A percentile compares a stretch with the other conserved stretches of the same genome.
Conservation (phyloP, 306 rosid genomes). For the Ochetophila trinervis region DNA sequence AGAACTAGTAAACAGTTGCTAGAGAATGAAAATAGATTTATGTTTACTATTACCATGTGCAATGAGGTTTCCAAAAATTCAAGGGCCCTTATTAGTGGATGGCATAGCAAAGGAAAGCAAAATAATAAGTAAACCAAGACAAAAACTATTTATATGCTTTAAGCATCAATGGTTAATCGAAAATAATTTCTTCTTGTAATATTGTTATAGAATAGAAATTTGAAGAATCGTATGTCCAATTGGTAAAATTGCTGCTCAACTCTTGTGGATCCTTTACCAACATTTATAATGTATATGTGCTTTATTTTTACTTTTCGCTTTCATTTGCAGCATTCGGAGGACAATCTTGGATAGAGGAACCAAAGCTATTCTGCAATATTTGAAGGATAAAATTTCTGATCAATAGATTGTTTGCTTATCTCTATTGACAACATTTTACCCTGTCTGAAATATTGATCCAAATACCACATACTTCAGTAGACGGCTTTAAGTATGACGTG, state of each 20-base stretch:
- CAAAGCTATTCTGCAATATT: conserved; percentile 71
- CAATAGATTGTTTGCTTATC: conserved; percentile 14
- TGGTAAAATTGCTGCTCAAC: too few relatives aligned
- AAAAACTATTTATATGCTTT: not conserved
- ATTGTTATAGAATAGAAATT: not conserved
- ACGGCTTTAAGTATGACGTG: too few relatives aligned
- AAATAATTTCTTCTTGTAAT: not conserved
- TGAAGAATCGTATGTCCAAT: too few relatives aligned
- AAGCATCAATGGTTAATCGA: not conserved
- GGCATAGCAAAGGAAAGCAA: not conserved
- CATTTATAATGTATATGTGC: too few relatives aligned
- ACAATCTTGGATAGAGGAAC: conserved; percentile 79
- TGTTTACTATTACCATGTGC: too few relatives aligned
- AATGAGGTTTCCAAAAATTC: not conserved
- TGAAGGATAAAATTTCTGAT: conserved; percentile 72
- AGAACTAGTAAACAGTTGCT: not conserved
- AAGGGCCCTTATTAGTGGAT: not conserved
- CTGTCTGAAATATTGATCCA: not conserved
- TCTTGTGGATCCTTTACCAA: too few relatives aligned
- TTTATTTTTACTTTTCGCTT: not conserved
- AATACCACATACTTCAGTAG: too few relatives aligned
- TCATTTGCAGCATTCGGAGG: conserved; percentile 76
- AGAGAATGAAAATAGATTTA: not conserved
- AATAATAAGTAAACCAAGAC: not conserved
- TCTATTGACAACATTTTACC: not conserved